A percentile compares a stretch with the other conserved stretches of the same genome.
Conservation (phyloP, 495 filamentous ascomycete genomes). For the Pseudotulostoma volvatum region DNA sequence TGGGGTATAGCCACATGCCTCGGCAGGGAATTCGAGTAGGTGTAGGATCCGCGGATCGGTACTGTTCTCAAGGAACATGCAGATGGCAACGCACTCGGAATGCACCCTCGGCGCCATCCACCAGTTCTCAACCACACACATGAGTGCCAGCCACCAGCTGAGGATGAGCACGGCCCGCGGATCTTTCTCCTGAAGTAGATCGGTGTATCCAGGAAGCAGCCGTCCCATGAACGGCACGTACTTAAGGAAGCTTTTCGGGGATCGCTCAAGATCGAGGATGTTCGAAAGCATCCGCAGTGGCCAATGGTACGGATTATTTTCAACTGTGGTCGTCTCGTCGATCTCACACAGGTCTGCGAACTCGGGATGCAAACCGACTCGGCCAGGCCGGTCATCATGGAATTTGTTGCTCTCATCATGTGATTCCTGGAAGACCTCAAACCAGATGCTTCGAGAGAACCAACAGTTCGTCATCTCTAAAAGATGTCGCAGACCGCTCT, state of each 20-base stretch:
- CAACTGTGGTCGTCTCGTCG: conserved; percentile 17
- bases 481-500: conserved; percentile 25
- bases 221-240: conserved; percentile 24
- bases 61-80: conserved; percentile 24
- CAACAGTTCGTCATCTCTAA: conserved; percentile 16
- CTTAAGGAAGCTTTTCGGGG: conserved; percentile 5
- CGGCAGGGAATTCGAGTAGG: conserved; percentile 38
- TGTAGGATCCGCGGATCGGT: conserved; percentile 8
- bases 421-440: conserved; percentile 18
- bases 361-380: conserved; percentile 18
- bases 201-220: conserved; percentile 17
- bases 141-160: conserved; percentile 28
- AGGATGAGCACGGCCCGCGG: conserved; percentile 27
- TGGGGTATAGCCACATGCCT: conserved; percentile 53
- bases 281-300: conserved; percentile 22
- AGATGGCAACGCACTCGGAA: conserved; percentile 31
- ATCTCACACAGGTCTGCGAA: conserved; percentile 27
- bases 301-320: conserved; percentile 25
- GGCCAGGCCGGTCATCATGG: conserved; percentile 17
- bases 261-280: conserved; percentile 12
- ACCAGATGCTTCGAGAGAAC: conserved; percentile 26
- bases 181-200: conserved; percentile 21
- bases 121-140: conserved; percentile 19
- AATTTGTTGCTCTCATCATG: conserved; percentile 11
- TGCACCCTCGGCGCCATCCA: conserved; percentile 24